Percentiles rank a stretch among this genome's conserved stretches.
phyloP scores from a whole-genome alignment of 129 eudicot species.

The Heracleum sosnowskyi region DNA sequence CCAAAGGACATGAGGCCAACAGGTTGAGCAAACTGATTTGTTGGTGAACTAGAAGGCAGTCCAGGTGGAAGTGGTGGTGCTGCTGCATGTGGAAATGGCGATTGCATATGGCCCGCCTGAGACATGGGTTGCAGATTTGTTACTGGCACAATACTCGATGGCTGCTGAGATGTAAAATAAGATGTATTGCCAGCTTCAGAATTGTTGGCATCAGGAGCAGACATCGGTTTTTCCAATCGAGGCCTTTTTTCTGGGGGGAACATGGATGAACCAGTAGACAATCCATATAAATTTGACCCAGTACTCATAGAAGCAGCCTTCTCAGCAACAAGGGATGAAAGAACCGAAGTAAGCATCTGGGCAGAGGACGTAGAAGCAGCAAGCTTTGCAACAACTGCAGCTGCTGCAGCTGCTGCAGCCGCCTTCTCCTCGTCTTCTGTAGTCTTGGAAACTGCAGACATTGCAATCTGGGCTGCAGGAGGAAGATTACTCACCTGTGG shows the following conservation, averaged over 20 bases:
- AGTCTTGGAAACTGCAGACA: constrained; percentile 27
- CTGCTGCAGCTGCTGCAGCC: constrained; percentile 85
- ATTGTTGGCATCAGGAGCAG: constrained; percentile 26
- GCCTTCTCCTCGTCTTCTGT: constrained; percentile 66
- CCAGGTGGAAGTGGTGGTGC: constrained; percentile 34
- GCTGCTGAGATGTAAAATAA: constrained; percentile 27
- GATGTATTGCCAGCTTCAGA: constrained; percentile 30
- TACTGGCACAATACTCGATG: constrained; percentile 20
- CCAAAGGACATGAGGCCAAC: constrained; percentile 45
- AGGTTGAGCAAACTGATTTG: constrained; percentile 46
- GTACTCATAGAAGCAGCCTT: constrained; percentile 70
- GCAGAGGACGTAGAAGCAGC: constrained; percentile 90
- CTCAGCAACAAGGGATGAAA: constrained; percentile 88
- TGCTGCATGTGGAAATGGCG: constrained; percentile 43
- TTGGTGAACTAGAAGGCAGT: constrained; percentile 31
- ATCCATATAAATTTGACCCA: constrained; percentile 35
- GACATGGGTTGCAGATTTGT: constrained; percentile 17
- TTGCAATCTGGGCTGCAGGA: constrained; percentile 28
- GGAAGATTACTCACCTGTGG: constrained; percentile 5
- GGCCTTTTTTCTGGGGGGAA: constrained; percentile 57
- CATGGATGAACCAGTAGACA: constrained; percentile 25
- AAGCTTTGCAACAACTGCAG: constrained; percentile 88
- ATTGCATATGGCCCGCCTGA: constrained; percentile 35
- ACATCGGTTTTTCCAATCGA: constrained; percentile 48
- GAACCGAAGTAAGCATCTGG: constrained; percentile 70